Evolutionary conservation across 2,329 filamentous ascomycete genomes (phyloP).

Genomic region (Diplodia corticola): DNA sequence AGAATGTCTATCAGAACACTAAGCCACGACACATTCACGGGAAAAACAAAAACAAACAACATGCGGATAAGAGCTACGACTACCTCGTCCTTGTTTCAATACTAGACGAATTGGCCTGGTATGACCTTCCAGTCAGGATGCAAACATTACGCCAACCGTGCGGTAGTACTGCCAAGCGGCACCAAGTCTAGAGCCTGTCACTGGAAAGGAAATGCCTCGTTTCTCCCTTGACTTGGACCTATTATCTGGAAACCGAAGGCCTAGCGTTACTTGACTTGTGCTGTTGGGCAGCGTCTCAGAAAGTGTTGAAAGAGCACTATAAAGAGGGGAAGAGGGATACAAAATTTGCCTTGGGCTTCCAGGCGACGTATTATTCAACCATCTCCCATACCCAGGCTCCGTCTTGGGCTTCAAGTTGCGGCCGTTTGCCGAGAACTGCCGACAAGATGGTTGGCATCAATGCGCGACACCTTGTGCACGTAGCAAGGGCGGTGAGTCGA

Average conservation of each 20-base stretch:
- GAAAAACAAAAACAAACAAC: no score
- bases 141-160: no score
- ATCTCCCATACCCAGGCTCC: neutral
- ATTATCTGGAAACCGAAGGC: neutral
- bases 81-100: no score
- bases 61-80: no score
- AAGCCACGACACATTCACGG: no score
- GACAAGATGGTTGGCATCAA: conserved; percentile 4
- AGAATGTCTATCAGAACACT: no score
- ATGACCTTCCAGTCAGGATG: no score
- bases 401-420: neutral
- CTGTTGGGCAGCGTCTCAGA: conserved; percentile 2
- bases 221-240: neutral
- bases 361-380: no score
- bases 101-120: no score
- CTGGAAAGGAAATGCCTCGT: neutral
- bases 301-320: neutral
- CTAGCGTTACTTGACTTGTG: neutral
- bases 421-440: neutral
- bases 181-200: neutral
- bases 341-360: neutral
- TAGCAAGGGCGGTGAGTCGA: neutral
- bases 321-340: neutral
- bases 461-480: neutral
- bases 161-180: neutral